Conservation (phyloP, 2,329 filamentous ascomycete species). For the Alternaria dauci region DNA sequence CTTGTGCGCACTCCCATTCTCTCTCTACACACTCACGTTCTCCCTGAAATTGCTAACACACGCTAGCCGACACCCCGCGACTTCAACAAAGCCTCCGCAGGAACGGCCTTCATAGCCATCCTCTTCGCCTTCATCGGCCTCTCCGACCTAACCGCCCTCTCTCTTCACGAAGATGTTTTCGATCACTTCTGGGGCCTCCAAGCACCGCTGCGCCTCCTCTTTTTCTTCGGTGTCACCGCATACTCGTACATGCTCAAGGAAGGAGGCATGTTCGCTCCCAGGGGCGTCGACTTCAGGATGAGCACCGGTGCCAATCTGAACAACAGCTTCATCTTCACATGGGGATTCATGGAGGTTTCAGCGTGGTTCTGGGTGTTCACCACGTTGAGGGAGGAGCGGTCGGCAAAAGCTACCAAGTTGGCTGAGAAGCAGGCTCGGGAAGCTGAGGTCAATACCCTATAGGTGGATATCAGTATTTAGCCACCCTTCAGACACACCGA, state of each 20-base stretch:
- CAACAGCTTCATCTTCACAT: constrained; percentile 85
- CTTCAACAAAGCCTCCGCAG: constrained; percentile 74
- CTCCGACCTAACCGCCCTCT: constrained; percentile 57
- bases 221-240: constrained; percentile 68
- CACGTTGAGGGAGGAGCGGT: constrained; percentile 48
- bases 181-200: constrained; percentile 59
- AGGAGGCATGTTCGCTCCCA: constrained; percentile 56
- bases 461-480: neutral
- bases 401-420: constrained; percentile 39
- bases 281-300: constrained; percentile 33
- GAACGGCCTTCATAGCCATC: constrained; percentile 72
- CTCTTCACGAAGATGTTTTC: constrained; percentile 54
- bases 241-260: constrained; percentile 72
- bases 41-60: constrained; percentile 4
- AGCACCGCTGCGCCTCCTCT: constrained; percentile 70
- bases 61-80: constrained; percentile 69
- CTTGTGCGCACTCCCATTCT: constrained; percentile 64
- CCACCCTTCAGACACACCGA: neutral
- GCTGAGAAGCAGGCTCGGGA: constrained; percentile 45
- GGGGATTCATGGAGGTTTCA: constrained; percentile 82
- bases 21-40: neutral
- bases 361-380: constrained; percentile 80
- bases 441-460: constrained; percentile 32
- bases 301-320: constrained; percentile 70
- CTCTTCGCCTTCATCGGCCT: constrained; percentile 69